phyloP scores from a whole-genome alignment of 2,329 filamentous ascomycete genomes.

The Scytalidium lignicola region DNA sequence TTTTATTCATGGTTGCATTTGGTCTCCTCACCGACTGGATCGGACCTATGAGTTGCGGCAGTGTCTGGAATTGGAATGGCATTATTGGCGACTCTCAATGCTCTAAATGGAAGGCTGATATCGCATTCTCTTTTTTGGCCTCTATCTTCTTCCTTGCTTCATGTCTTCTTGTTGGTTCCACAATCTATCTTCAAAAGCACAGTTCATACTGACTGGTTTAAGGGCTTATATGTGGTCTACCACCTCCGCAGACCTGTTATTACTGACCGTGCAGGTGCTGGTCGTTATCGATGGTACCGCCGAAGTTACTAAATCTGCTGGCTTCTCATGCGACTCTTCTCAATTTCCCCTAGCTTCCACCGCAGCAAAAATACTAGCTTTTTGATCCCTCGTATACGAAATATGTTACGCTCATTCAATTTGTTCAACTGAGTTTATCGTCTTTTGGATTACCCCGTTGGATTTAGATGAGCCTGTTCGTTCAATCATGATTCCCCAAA shows the following conservation, averaged over 20 bases:
- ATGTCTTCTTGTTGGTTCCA: constrained; percentile 13
- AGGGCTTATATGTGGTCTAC: constrained; percentile 8
- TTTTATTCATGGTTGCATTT: constrained; percentile 54
- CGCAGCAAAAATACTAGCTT: constrained; percentile 2
- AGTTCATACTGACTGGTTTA: not conserved
- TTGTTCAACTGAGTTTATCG: too few relatives aligned
- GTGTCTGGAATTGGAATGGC: constrained; percentile 75
- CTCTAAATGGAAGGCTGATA: constrained; percentile 60
- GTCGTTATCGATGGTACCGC: constrained; percentile 8
- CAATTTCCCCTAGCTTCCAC: not conserved
- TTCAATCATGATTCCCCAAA: too few relatives aligned
- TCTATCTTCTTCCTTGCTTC: constrained; percentile 6
- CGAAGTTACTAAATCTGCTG: not conserved
- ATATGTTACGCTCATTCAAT: too few relatives aligned
- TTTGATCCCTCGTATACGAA: too few relatives aligned
- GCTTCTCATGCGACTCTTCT: not conserved
- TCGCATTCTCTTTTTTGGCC: constrained; percentile 19
- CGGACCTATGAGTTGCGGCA: constrained; percentile 78
- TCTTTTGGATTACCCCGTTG: too few relatives aligned
- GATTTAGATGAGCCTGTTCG: too few relatives aligned
- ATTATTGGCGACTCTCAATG: constrained; percentile 72
- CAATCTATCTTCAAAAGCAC: not conserved
- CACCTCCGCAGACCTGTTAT: not conserved
- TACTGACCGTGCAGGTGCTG: not conserved
- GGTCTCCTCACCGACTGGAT: constrained; percentile 52